Evolutionary conservation across 2,329 filamentous ascomycete genomes (phyloP), one percentile per base, ranked within the genome.

Genomic region (Trichoderma gracile): DNA sequence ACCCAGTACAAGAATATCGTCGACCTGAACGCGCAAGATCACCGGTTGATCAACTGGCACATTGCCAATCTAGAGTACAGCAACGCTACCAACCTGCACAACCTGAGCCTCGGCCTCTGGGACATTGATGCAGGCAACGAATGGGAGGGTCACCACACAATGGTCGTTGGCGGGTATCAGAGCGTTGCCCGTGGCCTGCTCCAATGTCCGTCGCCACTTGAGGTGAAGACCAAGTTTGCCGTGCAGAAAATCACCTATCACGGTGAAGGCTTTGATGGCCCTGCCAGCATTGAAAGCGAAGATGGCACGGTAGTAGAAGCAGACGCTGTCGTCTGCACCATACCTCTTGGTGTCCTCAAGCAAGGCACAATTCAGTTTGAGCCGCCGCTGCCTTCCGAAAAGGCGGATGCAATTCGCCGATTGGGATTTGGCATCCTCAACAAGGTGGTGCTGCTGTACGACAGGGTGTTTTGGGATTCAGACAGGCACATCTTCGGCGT

Each of bases 121-220:
- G 96, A 99, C 76, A 93, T 99, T 71, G 96, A 99, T 73, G 93
- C 93, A 56, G 95, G 95, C 0, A 97, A 99, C 71, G 95, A 99
- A 74, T 99, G 96, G 80, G 93, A 97, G 75, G 95, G 95, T 7
- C 89, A 91, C 67, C 96, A 99, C 74, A 92, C 92, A 1, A 94
- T 97, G 84, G 87, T 99, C 3, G 84, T 96, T 27, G 95, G 96
- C 46, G 95, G 95, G 1, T 99, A 98, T 73, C 93, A 96, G 70
- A 92, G 93, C 72, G 87, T 99, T 50, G 91, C 94, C n/a, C 88
- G 92, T 69, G 95, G 93, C 3, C 79, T 99, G 8, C 88, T 91
- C 77, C 86, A 90, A 56, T 87, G 89, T 54, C 95, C 95, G 0
- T 85, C 84, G 7, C 86, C 87, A 65, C 82, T 99, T 2, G 86